Conservation (phyloP, 2,329 filamentous ascomycete species). For the Fusarium sp. region DNA sequence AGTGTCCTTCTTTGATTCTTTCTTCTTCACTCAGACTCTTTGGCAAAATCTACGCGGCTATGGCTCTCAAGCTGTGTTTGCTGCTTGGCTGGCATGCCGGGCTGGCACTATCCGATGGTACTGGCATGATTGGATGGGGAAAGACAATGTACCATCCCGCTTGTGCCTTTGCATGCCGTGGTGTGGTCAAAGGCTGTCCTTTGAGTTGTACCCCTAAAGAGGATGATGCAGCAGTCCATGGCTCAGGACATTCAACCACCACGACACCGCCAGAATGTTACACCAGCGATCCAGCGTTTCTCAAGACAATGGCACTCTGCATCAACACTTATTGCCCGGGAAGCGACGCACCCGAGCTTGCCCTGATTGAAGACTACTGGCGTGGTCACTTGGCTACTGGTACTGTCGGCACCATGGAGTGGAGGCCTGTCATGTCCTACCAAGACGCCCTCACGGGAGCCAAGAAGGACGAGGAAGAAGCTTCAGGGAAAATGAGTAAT, state of each 20-base stretch:
- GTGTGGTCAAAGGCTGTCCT: slow-evolving; percentile 41
- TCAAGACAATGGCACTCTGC: slow-evolving; percentile 50
- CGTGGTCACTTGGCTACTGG: slow-evolving; percentile 45
- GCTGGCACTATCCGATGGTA: slow-evolving; percentile 29
- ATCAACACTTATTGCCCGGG: slow-evolving; percentile 48
- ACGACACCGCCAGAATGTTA: slow-evolving; percentile 46
- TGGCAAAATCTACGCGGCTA: background rate
- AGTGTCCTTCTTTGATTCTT: background rate
- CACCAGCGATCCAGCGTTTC: slow-evolving; percentile 44
- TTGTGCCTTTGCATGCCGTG: slow-evolving; percentile 52
- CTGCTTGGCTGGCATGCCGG: background rate
- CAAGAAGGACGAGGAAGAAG: slow-evolving; percentile 34
- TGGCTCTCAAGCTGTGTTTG: slow-evolving; percentile 2
- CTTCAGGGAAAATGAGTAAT: background rate
- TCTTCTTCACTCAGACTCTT: background rate
- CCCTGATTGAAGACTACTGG: slow-evolving; percentile 45
- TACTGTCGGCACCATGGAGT: slow-evolving; percentile 39
- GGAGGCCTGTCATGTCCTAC: slow-evolving; percentile 45
- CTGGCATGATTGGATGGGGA: slow-evolving; percentile 51
- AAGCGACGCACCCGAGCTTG: slow-evolving; percentile 32
- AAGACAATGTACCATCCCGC: slow-evolving; percentile 52
- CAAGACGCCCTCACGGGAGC: slow-evolving; percentile 42
- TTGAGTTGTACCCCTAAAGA: slow-evolving; percentile 47
- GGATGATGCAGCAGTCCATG: slow-evolving; percentile 32
- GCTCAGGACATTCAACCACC: slow-evolving; percentile 38